These are phyloP conservation scores for Typha latifolia DNA, from an alignment of 176 grass and related monocot genomes.

Conservation along the genomic window DNA sequence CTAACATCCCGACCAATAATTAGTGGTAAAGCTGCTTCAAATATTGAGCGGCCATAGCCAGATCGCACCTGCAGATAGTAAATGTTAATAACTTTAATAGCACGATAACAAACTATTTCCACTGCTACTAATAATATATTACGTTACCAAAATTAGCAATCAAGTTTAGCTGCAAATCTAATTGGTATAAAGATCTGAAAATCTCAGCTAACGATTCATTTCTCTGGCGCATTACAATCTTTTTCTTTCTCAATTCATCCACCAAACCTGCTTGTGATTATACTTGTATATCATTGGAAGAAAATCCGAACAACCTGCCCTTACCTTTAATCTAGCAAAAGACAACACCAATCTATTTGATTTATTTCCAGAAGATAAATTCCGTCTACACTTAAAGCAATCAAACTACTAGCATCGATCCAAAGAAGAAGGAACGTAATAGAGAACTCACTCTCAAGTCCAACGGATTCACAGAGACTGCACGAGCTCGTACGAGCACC, in stretches of 20 bases:
- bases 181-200: too few relatives aligned
- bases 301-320: not conserved
- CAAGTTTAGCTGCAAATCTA: too few relatives aligned
- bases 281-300: too few relatives aligned
- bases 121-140: not conserved
- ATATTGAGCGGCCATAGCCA: slow-evolving; percentile 90
- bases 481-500: slow-evolving; percentile 78
- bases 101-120: not conserved
- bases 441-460: slow-evolving; percentile 68
- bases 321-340: not conserved
- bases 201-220: too few relatives aligned
- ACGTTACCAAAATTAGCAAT: too few relatives aligned
- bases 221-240: too few relatives aligned
- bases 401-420: not conserved
- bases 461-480: slow-evolving; percentile 86
- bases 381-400: not conserved
- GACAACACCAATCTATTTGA: not conserved
- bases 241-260: too few relatives aligned
- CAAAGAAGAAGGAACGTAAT: not conserved
- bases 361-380: slow-evolving; percentile 8
- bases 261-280: too few relatives aligned
- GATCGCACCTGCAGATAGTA: slow-evolving; percentile 54
- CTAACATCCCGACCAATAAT: slow-evolving; percentile 91
- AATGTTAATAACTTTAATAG: slow-evolving; percentile 5
- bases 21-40: slow-evolving; percentile 55